Evolutionary conservation across 768 basidiomycete genomes (phyloP).

Genomic region (Lactarius quietus): DNA sequence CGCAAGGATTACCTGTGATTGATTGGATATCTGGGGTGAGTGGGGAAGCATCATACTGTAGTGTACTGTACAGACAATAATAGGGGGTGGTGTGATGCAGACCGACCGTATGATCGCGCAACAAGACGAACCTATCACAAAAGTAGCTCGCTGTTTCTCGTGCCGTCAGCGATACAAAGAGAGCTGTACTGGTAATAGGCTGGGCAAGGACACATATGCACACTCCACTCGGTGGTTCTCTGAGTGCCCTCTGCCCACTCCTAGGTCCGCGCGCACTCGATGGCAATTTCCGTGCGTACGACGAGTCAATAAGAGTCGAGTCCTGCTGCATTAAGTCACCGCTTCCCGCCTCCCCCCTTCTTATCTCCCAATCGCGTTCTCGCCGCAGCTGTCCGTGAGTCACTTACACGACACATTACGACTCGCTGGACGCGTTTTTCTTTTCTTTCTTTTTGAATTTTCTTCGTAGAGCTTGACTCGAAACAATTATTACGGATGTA

Average conservation of each 20-base stretch:
- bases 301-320: not conserved
- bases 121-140: not conserved
- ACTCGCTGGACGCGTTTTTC: not conserved
- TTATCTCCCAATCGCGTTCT: constrained; percentile 19
- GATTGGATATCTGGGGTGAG: not conserved
- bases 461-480: not conserved
- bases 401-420: not conserved
- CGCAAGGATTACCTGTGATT: not conserved
- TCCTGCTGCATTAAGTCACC: not conserved
- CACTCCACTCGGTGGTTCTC: not conserved
- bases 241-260: not conserved
- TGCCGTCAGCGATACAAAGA: not conserved
- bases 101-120: too few relatives aligned
- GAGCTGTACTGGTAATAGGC: not conserved
- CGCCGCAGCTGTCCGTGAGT: constrained; percentile 2
- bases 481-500: not conserved
- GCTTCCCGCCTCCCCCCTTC: not conserved
- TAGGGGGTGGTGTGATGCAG: too few relatives aligned
- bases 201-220: not conserved
- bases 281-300: not conserved
- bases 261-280: not conserved
- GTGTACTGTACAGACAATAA: too few relatives aligned
- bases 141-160: constrained; percentile 9
- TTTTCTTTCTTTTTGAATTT: not conserved
- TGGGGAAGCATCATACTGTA: not conserved